Evolutionary conservation across 2,329 filamentous ascomycete genomes (phyloP).

Genomic region (Colletotrichum acutatum): DNA sequence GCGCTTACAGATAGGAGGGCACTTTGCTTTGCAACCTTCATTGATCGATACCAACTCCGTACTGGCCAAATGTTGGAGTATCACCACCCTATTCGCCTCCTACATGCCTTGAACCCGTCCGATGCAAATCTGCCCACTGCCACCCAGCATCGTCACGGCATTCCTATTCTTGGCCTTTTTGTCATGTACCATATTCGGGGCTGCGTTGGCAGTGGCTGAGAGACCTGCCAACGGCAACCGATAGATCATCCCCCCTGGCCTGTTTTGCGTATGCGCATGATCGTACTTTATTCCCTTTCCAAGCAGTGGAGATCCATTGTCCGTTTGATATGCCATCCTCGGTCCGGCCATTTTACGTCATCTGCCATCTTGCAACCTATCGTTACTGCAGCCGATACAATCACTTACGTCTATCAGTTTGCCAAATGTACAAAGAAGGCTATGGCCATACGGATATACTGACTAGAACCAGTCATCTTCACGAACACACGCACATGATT

Average conservation of each 20-base stretch:
- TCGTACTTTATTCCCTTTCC: slow-evolving; percentile 18
- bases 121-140: background rate
- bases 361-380: background rate
- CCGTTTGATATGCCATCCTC: slow-evolving; percentile 20
- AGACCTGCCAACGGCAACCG: background rate
- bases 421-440: background rate
- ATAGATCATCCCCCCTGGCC: slow-evolving; percentile 21
- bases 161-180: background rate
- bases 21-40: background rate
- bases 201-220: background rate
- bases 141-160: background rate
- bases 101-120: background rate
- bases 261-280: slow-evolving; percentile 30
- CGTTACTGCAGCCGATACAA: background rate
- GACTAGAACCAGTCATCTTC: background rate
- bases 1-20: too few relatives aligned
- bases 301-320: slow-evolving; percentile 8
- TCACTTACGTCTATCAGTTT: background rate
- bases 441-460: background rate
- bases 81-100: too few relatives aligned
- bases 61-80: background rate
- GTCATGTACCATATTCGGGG: background rate
- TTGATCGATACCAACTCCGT: background rate
- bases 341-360: slow-evolving; percentile 8
- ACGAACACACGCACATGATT: background rate